Evolutionary conservation across 164 flowering plant species (phyloP).

Genomic region (Vitis amurensis): DNA sequence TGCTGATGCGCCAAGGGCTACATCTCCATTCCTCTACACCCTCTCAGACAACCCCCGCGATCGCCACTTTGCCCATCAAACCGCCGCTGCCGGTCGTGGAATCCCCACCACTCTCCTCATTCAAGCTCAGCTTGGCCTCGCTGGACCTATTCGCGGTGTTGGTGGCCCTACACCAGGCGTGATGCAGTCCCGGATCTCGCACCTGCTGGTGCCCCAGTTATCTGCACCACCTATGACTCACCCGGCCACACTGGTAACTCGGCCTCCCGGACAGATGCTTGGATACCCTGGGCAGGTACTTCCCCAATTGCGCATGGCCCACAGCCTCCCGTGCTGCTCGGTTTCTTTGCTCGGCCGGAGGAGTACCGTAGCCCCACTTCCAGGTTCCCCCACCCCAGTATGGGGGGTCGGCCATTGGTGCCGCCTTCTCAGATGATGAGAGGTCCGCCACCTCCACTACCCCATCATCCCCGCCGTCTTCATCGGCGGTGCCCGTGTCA

Average conservation of each 20-base stretch:
- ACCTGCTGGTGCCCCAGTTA: slow-evolving; percentile 60
- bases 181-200: slow-evolving; percentile 94
- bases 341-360: slow-evolving; percentile 55
- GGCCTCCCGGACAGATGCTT: slow-evolving; percentile 69
- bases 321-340: slow-evolving; percentile 41
- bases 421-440: slow-evolving; percentile 68
- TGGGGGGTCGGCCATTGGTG: slow-evolving; percentile 38
- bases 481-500: too few relatives aligned
- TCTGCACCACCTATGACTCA: slow-evolving; percentile 64
- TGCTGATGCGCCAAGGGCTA: too few relatives aligned
- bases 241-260: slow-evolving; percentile 50
- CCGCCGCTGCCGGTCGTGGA: slow-evolving; percentile 72
- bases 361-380: slow-evolving; percentile 39
- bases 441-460: slow-evolving; percentile 44
- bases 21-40: too few relatives aligned
- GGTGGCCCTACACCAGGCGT: slow-evolving; percentile 95
- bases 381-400: slow-evolving; percentile 35
- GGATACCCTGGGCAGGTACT: slow-evolving; percentile 55
- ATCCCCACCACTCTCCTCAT: slow-evolving; percentile 68
- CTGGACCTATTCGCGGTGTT: slow-evolving; percentile 85
- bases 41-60: too few relatives aligned
- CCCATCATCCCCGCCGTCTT: too few relatives aligned
- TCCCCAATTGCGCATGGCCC: slow-evolving; percentile 44
- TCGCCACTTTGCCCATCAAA: slow-evolving; percentile 27
- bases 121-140: slow-evolving; percentile 90